phyloP scores from a whole-genome alignment of 2,329 filamentous ascomycete species.

The Pestalotiopsis sp. region DNA sequence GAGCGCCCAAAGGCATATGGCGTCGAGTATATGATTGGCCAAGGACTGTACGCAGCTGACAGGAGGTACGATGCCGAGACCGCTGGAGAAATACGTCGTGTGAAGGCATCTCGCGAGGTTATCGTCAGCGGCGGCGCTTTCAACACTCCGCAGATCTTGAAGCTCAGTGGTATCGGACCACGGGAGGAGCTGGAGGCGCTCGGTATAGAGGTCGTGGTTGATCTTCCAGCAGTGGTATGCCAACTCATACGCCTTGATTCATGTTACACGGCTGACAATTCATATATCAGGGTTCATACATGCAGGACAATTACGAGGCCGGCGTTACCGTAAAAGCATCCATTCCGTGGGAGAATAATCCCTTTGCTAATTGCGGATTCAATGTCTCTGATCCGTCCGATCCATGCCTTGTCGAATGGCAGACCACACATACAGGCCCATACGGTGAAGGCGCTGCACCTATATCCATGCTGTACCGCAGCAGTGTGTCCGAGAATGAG shows the following conservation, averaged over 20 bases:
- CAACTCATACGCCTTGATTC: background rate
- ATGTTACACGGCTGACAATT: background rate
- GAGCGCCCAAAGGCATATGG: background rate
- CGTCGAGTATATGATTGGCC: background rate
- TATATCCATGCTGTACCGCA: slow-evolving; percentile 20
- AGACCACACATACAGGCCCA: background rate
- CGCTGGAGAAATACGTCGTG: slow-evolving; percentile 18
- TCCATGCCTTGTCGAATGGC: slow-evolving; percentile 18
- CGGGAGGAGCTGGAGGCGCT: slow-evolving; percentile 29
- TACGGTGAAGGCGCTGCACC: background rate
- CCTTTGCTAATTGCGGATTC: slow-evolving; percentile 35
- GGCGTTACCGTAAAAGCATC: background rate
- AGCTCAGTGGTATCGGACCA: slow-evolving; percentile 36
- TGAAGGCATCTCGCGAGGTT: slow-evolving; percentile 23
- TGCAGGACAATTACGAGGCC: background rate
- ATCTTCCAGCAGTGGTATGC: slow-evolving; percentile 45
- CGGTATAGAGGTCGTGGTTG: slow-evolving; percentile 49
- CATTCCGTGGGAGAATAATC: background rate
- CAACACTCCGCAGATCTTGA: slow-evolving; percentile 36
- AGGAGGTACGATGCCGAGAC: background rate
- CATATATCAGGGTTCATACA: background rate
- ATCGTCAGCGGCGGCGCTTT: slow-evolving; percentile 19
- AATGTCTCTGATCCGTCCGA: slow-evolving; percentile 16
- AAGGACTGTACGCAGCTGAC: background rate
- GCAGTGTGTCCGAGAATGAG: slow-evolving; percentile 36